A percentile compares a stretch with the other conserved stretches of the same genome.
phyloP scores from a whole-genome alignment of 768 basidiomycete genomes.

The Wakefieldia striispora region DNA sequence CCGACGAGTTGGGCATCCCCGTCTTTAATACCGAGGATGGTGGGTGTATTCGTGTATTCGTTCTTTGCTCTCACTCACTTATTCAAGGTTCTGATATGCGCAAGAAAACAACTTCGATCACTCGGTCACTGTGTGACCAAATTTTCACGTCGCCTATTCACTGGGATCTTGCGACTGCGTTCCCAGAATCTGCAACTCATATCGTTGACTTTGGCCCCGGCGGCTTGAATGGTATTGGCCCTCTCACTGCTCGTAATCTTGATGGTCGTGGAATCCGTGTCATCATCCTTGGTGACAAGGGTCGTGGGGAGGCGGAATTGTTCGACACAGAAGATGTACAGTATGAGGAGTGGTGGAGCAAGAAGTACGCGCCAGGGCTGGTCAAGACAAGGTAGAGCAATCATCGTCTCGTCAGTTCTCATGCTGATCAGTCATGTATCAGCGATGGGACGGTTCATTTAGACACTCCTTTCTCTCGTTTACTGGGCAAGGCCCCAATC shows the following conservation, averaged over 20 bases:
- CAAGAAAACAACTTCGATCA: constrained; percentile 62
- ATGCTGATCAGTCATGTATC: constrained; percentile 1
- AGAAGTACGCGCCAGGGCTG: constrained; percentile 80
- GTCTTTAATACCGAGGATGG: constrained; percentile 94
- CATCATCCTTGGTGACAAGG: constrained; percentile 87
- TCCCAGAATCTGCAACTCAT: constrained; percentile 90
- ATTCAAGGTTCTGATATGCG: constrained; percentile 81
- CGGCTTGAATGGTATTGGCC: constrained; percentile 89
- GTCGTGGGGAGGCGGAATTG: constrained; percentile 84
- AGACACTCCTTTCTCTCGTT: constrained; percentile 94
- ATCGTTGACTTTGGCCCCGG: constrained; percentile 97
- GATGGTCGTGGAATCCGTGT: constrained; percentile 93
- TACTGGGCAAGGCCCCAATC: constrained; percentile 94
- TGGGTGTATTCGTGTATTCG: constrained; percentile 37
- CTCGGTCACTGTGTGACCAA: constrained; percentile 87
- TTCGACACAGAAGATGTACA: constrained; percentile 65
- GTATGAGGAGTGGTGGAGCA: constrained; percentile 88
- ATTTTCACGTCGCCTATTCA: constrained; percentile 91
- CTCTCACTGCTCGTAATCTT: constrained; percentile 83
- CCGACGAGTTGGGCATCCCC: constrained; percentile 69
- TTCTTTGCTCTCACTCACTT: constrained; percentile 18
- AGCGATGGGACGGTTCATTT: constrained; percentile 92
- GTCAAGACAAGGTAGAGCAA: constrained; percentile 79
- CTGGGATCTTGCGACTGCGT: constrained; percentile 87
- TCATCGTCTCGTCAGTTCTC: neutral